phyloP scores from a whole-genome alignment of 2,329 filamentous ascomycete species.

The Neocucurbitaria cava region DNA sequence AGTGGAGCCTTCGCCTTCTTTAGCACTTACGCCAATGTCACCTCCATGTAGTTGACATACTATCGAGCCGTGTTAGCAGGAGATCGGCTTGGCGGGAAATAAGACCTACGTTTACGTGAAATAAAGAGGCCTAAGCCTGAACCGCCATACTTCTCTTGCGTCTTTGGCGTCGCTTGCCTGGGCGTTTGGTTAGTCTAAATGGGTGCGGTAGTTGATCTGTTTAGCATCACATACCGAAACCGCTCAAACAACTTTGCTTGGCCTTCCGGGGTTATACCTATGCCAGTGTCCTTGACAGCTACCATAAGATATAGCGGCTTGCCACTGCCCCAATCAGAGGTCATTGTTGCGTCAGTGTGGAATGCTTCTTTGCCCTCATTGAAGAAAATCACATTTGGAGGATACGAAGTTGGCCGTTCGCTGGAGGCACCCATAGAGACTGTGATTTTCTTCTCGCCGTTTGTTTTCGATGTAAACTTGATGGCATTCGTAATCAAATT shows the following conservation, averaged over 20 bases:
- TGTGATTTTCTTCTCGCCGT: conserved; percentile 48
- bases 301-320: conserved; percentile 52
- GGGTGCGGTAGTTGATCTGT: not conserved
- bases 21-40: conserved; percentile 47
- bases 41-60: conserved; percentile 48
- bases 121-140: conserved; percentile 50
- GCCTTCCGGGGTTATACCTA: conserved; percentile 51
- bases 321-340: conserved; percentile 51
- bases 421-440: conserved; percentile 51
- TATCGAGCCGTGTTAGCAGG: conserved; percentile 12
- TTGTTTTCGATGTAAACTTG: conserved; percentile 54
- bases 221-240: conserved; percentile 41
- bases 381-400: conserved; percentile 55
- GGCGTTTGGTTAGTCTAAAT: not conserved
- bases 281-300: conserved; percentile 53
- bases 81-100: not conserved
- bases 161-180: conserved; percentile 49
- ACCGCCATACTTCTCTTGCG: conserved; percentile 52
- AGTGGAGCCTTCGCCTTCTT: conserved; percentile 45
- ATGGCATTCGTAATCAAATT: conserved; percentile 56
- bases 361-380: conserved; percentile 43
- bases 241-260: conserved; percentile 53
- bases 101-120: conserved; percentile 42
- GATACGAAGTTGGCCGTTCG: conserved; percentile 50
- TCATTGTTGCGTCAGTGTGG: conserved; percentile 51